Evolutionary conservation across 331 rosid genomes (phyloP).

Genomic region (Arachis monticola): DNA sequence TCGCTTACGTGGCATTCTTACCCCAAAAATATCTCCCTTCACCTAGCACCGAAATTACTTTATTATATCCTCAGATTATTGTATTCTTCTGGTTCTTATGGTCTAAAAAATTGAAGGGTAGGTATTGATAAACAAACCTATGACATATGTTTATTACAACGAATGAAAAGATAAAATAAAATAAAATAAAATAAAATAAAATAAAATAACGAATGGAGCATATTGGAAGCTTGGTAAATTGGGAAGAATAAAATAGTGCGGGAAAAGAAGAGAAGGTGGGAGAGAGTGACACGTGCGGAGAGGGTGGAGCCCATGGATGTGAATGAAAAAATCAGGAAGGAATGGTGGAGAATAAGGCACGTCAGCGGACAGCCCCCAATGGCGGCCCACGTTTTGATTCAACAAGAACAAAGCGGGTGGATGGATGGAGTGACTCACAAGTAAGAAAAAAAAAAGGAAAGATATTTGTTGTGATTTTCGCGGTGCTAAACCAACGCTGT

Average conservation of each 20-base stretch:
- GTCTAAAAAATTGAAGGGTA: too few species aligned
- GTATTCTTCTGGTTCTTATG: background rate
- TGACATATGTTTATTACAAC: background rate
- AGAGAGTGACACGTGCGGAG: constrained; percentile 39
- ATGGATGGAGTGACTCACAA: background rate
- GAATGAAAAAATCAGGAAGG: constrained; percentile 16
- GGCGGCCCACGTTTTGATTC: constrained; percentile 45
- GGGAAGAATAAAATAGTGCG: background rate
- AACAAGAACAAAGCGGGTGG: background rate
- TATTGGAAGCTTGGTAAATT: background rate
- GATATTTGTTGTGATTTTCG: constrained; percentile 54
- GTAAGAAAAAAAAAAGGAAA: constrained; percentile 40
- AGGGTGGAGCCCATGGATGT: constrained; percentile 34
- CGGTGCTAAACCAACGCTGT: constrained; percentile 46
- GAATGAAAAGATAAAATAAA: background rate
- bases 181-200: constrained; percentile 68
- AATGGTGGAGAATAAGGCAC: constrained; percentile 55
- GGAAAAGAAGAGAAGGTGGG: constrained; percentile 2
- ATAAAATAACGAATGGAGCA: background rate
- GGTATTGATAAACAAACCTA: background rate
- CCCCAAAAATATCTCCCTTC: constrained; percentile 41
- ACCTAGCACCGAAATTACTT: background rate
- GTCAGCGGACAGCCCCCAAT: constrained; percentile 48
- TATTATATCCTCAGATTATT: background rate
- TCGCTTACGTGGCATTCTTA: constrained; percentile 44